A percentile compares a stretch with the other conserved stretches of the same genome.
Conservation (phyloP, 768 basidiomycete genomes). For the button mushroom (Agaricus bisporus) region DNA sequence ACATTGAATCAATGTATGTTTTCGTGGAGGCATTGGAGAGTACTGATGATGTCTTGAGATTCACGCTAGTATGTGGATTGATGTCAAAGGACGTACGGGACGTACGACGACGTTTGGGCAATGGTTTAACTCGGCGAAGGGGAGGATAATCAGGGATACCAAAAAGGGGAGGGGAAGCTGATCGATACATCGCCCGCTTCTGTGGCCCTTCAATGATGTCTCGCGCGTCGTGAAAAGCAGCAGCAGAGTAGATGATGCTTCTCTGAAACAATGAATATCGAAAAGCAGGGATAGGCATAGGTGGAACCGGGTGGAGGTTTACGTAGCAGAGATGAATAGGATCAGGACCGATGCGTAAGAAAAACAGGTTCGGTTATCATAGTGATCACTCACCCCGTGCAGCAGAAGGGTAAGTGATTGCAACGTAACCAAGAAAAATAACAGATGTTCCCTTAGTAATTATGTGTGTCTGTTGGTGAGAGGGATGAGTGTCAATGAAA, state of each 20-base stretch:
- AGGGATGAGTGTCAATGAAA: neutral
- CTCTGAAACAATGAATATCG: neutral
- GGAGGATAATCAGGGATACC: constrained; percentile 60
- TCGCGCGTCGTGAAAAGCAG: constrained; percentile 4
- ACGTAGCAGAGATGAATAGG: neutral
- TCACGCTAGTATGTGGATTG: neutral
- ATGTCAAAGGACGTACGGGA: constrained; percentile 31
- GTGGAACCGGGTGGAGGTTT: constrained; percentile 1
- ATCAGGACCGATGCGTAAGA: constrained; percentile 1
- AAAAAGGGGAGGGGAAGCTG: constrained; percentile 49
- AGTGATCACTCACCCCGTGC: constrained; percentile 3
- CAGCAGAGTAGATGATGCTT: constrained; percentile 6
- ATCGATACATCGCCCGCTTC: constrained; percentile 41
- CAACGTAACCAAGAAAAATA: neutral
- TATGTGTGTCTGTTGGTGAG: neutral
- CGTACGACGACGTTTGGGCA: constrained; percentile 70
- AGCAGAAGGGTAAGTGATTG: neutral
- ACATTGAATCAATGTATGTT: neutral
- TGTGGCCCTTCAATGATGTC: constrained; percentile 4
- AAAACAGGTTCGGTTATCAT: neutral
- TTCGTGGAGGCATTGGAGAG: constrained; percentile 9
- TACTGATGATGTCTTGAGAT: neutral
- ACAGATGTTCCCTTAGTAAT: neutral
- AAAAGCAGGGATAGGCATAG: neutral
- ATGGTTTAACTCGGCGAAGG: constrained; percentile 65